Evolutionary conservation across 768 basidiomycete species (phyloP), one percentile per base, ranked within the genome.

Genomic region (Brasilioporus rufonigricans): DNA sequence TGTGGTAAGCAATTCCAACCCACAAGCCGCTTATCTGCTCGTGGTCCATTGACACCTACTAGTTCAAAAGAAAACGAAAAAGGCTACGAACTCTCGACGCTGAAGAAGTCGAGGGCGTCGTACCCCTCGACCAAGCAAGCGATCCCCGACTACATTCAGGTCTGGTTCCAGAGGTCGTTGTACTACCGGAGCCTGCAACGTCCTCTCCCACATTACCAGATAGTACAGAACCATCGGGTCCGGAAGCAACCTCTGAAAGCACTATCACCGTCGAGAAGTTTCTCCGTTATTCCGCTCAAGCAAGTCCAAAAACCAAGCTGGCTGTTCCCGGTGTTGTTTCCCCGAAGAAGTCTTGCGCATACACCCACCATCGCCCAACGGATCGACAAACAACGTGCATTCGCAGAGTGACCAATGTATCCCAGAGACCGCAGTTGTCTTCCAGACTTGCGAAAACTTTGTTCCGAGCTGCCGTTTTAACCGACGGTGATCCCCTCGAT

Each of bases 51-150:
- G 23, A 56, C 31, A 12, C 3, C 23, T n/a, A 13, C 26, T 33
- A 68, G 67, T 61, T 68, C 33, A 69, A 12, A 59, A 67, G 65
- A 57, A 68, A 35, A 49, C 59, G 67, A 23, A 68, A 60, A 47
- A 67, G 67, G 29, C n/a, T 49, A 13, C 56, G n/a, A 8, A 48
- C 21, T 27, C 40, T 46, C 35, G 31, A 48, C n/a, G 16, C 27
- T 32, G 50, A 33, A 38, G 58, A 53, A 36, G 5, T 26, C 10
- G 54, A 48, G 41, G 9, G 44, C 9, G 35, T 13, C 19, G 2
- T 13, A 33, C 14, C 47, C 27, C 36, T 50, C 33, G 31, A 31
- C 13, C 44, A 49, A 51, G 23, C 27, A 3, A 45, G 14, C 3
- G 48, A 56, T 14, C 16, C 23, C 7, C 27, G 5, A n/a, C 39